Conservation (phyloP, 148 eudicot species). For the Persicaria maculosa region DNA sequence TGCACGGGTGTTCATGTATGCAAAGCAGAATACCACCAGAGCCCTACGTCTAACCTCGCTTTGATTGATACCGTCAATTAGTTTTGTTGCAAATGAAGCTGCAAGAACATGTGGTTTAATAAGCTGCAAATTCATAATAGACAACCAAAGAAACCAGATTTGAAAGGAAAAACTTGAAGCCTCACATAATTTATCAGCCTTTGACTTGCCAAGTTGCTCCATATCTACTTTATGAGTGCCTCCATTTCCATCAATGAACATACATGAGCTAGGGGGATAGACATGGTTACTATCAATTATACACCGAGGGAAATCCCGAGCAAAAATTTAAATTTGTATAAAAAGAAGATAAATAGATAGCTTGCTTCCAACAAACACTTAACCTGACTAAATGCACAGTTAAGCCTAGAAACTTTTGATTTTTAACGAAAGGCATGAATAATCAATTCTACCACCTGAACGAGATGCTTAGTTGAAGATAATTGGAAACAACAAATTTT, state of each 20-base stretch:
- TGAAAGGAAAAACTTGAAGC: neutral
- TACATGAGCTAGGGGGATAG: constrained; percentile 45
- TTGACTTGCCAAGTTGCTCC: constrained; percentile 46
- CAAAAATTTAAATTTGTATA: neutral
- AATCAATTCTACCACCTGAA: neutral
- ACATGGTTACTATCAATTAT: neutral
- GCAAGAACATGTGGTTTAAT: constrained; percentile 16
- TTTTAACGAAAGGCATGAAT: neutral
- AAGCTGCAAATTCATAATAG: neutral
- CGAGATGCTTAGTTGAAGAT: neutral
- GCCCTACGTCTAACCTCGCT: constrained; percentile 79
- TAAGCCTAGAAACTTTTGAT: neutral
- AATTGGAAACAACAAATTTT: neutral
- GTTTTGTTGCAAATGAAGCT: constrained; percentile 65
- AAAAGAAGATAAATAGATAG: neutral
- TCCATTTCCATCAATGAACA: constrained; percentile 50
- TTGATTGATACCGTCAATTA: constrained; percentile 87
- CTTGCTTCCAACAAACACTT: neutral
- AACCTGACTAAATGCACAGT: neutral
- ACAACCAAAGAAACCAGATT: neutral
- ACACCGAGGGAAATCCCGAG: neutral
- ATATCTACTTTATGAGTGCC: constrained; percentile 52
- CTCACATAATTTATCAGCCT: constrained; percentile 72
- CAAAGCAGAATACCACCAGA: constrained; percentile 56
- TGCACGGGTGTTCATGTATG: constrained; percentile 46